Evolutionary conservation across 2,329 filamentous ascomycete species (phyloP).

Genomic region (Phaeosphaeriaceae sp.): DNA sequence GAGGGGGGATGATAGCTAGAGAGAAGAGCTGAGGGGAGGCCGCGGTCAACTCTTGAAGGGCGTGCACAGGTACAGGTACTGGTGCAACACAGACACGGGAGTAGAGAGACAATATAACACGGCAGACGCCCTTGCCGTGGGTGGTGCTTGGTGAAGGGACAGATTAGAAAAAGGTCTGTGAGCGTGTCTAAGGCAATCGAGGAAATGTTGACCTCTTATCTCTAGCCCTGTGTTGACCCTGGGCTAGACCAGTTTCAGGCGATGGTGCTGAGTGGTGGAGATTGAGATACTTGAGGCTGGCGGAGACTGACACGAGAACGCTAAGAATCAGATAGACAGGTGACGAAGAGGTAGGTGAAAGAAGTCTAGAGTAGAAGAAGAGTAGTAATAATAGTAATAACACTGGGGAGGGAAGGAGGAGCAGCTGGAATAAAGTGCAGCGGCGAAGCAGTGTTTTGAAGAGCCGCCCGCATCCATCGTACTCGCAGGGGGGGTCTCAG

Average conservation of each 20-base stretch:
- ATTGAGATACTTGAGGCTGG: slow-evolving; percentile 2
- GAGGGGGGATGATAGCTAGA: neutral
- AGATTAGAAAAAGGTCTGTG: neutral
- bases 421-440: neutral
- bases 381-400: too few relatives aligned
- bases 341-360: neutral
- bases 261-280: slow-evolving; percentile 6
- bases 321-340: neutral
- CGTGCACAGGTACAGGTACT: neutral
- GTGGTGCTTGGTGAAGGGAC: neutral
- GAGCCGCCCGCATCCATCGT: neutral
- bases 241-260: slow-evolving; percentile 4
- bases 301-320: neutral
- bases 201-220: slow-evolving; percentile 9
- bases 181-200: neutral
- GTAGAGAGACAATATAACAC: slow-evolving; percentile 11
- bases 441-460: slow-evolving; percentile 3
- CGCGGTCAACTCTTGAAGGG: slow-evolving; percentile 1
- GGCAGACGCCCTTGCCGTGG: slow-evolving; percentile 12
- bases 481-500: neutral
- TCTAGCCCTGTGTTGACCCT: slow-evolving; percentile 1
- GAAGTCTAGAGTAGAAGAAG: too few relatives aligned
- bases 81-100: slow-evolving; percentile 3
- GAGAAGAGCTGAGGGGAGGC: slow-evolving; percentile 1
- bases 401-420: too few relatives aligned